Evolutionary conservation across 176 grass and related monocot genomes (phyloP).

Genomic region (Oryza officinalis): DNA sequence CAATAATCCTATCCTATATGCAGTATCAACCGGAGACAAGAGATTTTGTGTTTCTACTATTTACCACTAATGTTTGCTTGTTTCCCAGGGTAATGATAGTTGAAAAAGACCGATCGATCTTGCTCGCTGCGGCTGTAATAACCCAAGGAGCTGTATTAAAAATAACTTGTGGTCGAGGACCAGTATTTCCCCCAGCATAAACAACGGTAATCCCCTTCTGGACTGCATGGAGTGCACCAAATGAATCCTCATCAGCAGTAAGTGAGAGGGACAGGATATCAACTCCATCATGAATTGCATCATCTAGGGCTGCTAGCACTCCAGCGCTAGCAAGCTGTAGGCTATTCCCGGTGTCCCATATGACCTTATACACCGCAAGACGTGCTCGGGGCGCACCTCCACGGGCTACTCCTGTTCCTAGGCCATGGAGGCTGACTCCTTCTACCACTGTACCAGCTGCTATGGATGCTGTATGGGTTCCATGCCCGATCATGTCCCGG

Average conservation of each 20-base stretch:
- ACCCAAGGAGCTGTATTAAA: constrained; percentile 48
- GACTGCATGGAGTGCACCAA: constrained; percentile 49
- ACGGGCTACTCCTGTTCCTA: constrained; percentile 31
- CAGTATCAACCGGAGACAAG: no score
- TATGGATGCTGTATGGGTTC: constrained; percentile 33
- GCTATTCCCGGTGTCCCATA: background rate
- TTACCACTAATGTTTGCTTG: constrained; percentile 46
- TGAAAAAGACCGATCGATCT: constrained; percentile 47
- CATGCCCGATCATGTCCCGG: constrained; percentile 35
- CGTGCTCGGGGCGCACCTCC: constrained; percentile 48
- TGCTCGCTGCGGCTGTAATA: constrained; percentile 52
- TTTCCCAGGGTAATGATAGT: constrained; percentile 47
- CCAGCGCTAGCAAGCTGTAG: background rate
- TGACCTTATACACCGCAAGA: constrained; percentile 50
- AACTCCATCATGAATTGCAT: constrained; percentile 57
- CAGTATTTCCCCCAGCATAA: constrained; percentile 38
- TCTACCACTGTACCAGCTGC: constrained; percentile 31
- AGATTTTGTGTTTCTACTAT: constrained; percentile 6
- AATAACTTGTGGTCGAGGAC: constrained; percentile 33
- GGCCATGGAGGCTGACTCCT: constrained; percentile 26
- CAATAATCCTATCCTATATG: no score
- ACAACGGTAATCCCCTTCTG: constrained; percentile 48
- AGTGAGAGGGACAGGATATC: constrained; percentile 47
- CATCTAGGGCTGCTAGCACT: constrained; percentile 46
- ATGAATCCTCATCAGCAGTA: background rate